Evolutionary conservation across 106 monocot species (phyloP).

Genomic region (Phalaenopsis equestris): DNA sequence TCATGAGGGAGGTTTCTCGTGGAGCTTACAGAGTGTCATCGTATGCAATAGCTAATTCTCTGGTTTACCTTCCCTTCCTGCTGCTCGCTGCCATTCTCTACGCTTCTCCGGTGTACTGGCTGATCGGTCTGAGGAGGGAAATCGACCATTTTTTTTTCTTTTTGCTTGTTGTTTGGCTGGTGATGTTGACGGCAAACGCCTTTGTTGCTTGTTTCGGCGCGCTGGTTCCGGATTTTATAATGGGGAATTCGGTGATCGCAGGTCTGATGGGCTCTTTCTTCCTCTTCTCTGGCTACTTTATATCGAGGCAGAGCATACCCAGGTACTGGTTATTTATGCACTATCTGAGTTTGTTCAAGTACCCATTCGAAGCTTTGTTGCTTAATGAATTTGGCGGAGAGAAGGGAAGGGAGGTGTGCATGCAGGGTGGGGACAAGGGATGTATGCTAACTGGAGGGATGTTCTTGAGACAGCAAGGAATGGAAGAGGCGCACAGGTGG

Average conservation of each 20-base stretch:
- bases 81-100: conserved; percentile 49
- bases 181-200: conserved; percentile 79
- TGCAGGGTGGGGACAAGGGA: conserved; percentile 10
- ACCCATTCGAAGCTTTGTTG: conserved; percentile 82
- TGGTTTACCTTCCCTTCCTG: conserved; percentile 67
- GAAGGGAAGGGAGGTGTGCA: conserved; percentile 39
- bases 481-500: conserved; percentile 48
- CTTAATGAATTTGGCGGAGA: conserved; percentile 71
- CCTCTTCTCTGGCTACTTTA: conserved; percentile 96
- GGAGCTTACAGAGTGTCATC: conserved; percentile 90
- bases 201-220: conserved; percentile 86
- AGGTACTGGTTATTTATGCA: conserved; percentile 95
- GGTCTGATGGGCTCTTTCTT: conserved; percentile 90
- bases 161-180: conserved; percentile 68
- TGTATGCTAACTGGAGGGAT: conserved; percentile 48
- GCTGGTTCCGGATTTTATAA: conserved; percentile 80
- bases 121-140: conserved; percentile 54
- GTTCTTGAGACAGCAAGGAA: conserved; percentile 59
- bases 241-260: conserved; percentile 78
- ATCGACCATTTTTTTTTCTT: conserved; percentile 60
- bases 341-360: conserved; percentile 95
- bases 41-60: conserved; percentile 56
- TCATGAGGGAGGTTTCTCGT: conserved; percentile 55
- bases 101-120: conserved; percentile 74
- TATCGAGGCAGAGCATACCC: conserved; percentile 66